A percentile compares a stretch with the other conserved stretches of the same genome.
phyloP scores from a whole-genome alignment of 192 early-diverging fungal genomes.

The Coemansia sp. region DNA sequence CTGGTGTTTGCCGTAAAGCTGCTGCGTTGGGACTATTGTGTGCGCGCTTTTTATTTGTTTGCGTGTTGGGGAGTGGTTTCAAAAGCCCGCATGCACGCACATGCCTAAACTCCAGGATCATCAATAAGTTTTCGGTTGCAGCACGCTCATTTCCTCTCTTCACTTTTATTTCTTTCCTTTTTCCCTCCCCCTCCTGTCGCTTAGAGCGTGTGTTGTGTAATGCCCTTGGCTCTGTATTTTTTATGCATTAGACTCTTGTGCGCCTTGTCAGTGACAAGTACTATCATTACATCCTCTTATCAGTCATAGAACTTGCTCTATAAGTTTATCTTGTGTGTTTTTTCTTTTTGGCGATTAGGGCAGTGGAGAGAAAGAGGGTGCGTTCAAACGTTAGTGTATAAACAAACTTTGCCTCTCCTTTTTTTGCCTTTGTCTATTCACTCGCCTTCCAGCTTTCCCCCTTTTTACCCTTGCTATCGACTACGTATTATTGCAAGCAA shows the following conservation, averaged over 20 bases:
- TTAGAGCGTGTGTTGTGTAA: not conserved
- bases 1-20: no score
- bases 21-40: no score
- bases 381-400: not conserved
- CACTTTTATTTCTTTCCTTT: not conserved
- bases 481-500: not conserved
- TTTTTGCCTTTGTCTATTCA: not conserved
- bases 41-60: no score
- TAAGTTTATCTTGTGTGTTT: no score
- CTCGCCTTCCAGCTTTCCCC: not conserved
- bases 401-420: not conserved
- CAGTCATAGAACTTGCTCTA: not conserved
- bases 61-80: no score
- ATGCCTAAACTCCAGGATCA: no score
- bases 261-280: constrained; percentile 6
- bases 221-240: not conserved
- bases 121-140: no score
- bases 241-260: not conserved
- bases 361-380: not conserved
- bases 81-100: no score
- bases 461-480: not conserved
- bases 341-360: not conserved
- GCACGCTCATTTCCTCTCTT: not conserved
- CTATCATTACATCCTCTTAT: not conserved
- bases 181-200: not conserved